These are phyloP conservation scores for Salix udensis DNA, from an alignment of 345 rosid species.

Conservation along the genomic window DNA sequence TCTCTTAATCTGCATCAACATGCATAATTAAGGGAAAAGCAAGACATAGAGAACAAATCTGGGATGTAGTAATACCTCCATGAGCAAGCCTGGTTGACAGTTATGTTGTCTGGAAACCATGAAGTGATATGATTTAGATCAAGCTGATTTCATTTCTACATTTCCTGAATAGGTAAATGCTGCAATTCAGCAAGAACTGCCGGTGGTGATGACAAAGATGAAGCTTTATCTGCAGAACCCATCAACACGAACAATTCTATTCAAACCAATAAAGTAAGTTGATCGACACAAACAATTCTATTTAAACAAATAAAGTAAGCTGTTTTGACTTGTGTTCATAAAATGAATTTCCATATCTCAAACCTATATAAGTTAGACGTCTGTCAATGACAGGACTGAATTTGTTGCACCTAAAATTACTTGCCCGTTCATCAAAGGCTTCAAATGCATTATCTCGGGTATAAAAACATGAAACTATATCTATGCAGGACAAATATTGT, in stretches of 20 bases:
- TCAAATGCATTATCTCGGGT: background rate
- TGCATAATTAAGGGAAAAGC: too few relatives aligned
- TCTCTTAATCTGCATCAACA: too few relatives aligned
- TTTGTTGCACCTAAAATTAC: too few relatives aligned
- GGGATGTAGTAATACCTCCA: too few relatives aligned
- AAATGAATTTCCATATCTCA: background rate
- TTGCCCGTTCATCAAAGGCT: background rate
- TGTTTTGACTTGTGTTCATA: background rate
- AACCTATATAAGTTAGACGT: background rate
- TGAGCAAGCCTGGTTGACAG: too few relatives aligned
- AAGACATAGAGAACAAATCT: too few relatives aligned
- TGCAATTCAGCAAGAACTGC: conserved; percentile 72
- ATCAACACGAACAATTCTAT: conserved; percentile 79
- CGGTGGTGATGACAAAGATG: conserved; percentile 72
- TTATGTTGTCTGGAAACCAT: background rate
- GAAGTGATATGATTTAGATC: background rate
- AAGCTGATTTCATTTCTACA: background rate
- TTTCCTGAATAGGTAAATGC: conserved; percentile 53
- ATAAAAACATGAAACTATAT: background rate
- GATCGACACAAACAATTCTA: conserved; percentile 73
- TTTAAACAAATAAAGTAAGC: conserved; percentile 92
- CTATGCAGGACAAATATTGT: conserved; percentile 81
- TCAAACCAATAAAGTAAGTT: conserved; percentile 89
- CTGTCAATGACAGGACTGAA: too few relatives aligned
- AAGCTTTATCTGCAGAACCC: conserved; percentile 86